Evolutionary conservation across 495 filamentous ascomycete genomes (phyloP).

Genomic region (Podospora pseudopauciseta): DNA sequence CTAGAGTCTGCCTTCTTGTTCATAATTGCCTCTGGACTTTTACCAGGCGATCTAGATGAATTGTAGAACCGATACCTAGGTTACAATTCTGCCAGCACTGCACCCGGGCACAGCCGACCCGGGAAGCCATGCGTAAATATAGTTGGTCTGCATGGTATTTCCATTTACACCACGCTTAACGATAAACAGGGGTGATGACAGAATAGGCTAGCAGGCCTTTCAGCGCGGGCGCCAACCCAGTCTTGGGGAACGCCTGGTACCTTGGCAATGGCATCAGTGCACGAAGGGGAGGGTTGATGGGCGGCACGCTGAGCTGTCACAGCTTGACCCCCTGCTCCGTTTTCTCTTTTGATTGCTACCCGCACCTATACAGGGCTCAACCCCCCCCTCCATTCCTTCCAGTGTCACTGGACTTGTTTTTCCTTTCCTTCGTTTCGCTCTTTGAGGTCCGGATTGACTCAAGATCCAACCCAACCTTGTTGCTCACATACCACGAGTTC

Average conservation of each 20-base stretch:
- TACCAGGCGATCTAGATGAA: background rate
- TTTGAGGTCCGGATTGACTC: background rate
- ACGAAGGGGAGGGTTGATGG: background rate
- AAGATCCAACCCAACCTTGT: constrained; percentile 3
- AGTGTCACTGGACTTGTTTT: background rate
- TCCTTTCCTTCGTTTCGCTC: background rate
- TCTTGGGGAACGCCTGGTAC: constrained; percentile 1
- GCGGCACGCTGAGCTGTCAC: constrained; percentile 5
- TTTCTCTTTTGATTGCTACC: constrained; percentile 5
- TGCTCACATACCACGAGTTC: background rate
- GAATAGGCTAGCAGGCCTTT: background rate
- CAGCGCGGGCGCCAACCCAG: background rate
- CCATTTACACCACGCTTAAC: background rate
- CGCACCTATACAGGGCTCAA: background rate
- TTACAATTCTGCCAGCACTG: background rate
- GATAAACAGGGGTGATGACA: background rate
- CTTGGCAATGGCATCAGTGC: background rate
- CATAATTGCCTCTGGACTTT: background rate
- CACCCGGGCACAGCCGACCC: background rate
- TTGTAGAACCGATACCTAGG: background rate
- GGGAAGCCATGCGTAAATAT: background rate
- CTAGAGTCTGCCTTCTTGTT: background rate
- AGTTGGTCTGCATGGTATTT: background rate
- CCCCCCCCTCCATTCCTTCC: background rate
- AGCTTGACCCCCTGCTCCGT: background rate